Conservation (phyloP, 2,329 filamentous ascomycete species). For the Neocucurbitaria cava region DNA sequence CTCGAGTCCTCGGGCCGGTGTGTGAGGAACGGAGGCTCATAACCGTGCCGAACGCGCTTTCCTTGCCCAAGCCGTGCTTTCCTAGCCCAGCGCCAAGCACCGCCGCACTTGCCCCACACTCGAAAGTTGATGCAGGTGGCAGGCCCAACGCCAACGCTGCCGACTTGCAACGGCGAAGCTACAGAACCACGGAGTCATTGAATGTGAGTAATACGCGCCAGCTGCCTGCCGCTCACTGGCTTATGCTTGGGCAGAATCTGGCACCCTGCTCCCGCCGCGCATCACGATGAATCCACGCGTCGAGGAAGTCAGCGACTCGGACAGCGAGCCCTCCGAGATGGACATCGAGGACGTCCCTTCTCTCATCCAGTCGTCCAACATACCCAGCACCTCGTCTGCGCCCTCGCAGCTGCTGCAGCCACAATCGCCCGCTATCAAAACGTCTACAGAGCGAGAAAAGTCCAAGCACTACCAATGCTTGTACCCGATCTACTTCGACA, state of each 20-base stretch:
- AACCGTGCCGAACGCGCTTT: not conserved
- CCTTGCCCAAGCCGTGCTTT: not conserved
- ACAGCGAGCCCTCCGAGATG: slow-evolving; percentile 67
- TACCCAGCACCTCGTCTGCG: slow-evolving; percentile 34
- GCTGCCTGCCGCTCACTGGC: slow-evolving; percentile 23
- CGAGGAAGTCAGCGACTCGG: slow-evolving; percentile 89
- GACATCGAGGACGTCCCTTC: slow-evolving; percentile 86
- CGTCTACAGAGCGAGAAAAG: slow-evolving; percentile 56
- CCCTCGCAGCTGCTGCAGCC: slow-evolving; percentile 45
- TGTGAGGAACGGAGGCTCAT: not conserved
- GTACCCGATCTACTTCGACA: slow-evolving; percentile 96
- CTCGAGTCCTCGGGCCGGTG: not conserved
- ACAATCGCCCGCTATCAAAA: slow-evolving; percentile 50
- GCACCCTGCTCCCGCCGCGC: not conserved
- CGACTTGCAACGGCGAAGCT: not conserved
- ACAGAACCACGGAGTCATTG: not conserved
- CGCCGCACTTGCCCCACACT: not conserved
- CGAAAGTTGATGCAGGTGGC: not conserved
- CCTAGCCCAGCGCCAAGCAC: not conserved
- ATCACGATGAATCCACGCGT: slow-evolving; percentile 70
- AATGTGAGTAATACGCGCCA: not conserved
- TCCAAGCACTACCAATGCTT: slow-evolving; percentile 84
- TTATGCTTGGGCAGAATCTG: slow-evolving; percentile 66
- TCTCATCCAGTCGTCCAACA: slow-evolving; percentile 52
- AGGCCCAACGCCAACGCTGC: not conserved